Base-by-base conservation (phyloP, 257 asterid species). In the Gynochthodes officinalis region DNA sequence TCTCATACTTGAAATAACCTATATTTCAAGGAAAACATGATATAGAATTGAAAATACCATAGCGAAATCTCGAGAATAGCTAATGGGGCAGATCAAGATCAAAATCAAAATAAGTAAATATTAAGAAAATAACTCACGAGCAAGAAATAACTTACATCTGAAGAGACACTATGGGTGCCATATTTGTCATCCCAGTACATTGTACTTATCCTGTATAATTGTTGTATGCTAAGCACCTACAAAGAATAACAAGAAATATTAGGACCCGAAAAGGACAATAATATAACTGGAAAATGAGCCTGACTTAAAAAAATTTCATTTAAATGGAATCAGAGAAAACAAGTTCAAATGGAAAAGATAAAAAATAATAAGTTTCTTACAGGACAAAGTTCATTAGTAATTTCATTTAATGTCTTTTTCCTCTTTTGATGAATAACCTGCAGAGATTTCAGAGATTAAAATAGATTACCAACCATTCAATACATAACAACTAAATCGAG, bases 181-280 rank as follows among this genome's bases (percentile, higher is more conserved):
- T 95, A 95, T 85, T 95, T 95, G 82, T 95, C 99, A 79, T 95
- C 99, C 99, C 99, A 95, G 86, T 95, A 95, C 99, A 95, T 95
- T 52, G 98, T 92, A 77, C 99, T 92, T 72, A 95, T 95, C 79
- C 98, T 82, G 90, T 95, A 95, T 48, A 95, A 73, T 72, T 95
- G 99, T 65, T 95, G 99, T 76, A 92, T 90, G 89, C 99, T 95
- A 70, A 95, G 91, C 77, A 91, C 99, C 99, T 95, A 83, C 27
- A 68, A 7, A 67, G 69, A 70, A 70, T 55, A 46, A 74, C 39
- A 44, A 61, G n/a, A 72, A 70, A 61, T 21, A 70, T 40, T 48
- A 74, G 69, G 25, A n/a, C 63, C 58, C n/a, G 39, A 65, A 58
- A 28, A 49, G 61, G 39, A 63, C 28, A 44, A 54, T 58, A 32